Percentiles rank a stretch among this genome's conserved stretches.
Evolutionary conservation across 2,329 filamentous ascomycete genomes (phyloP).

Genomic region (Venturia pyrina): DNA sequence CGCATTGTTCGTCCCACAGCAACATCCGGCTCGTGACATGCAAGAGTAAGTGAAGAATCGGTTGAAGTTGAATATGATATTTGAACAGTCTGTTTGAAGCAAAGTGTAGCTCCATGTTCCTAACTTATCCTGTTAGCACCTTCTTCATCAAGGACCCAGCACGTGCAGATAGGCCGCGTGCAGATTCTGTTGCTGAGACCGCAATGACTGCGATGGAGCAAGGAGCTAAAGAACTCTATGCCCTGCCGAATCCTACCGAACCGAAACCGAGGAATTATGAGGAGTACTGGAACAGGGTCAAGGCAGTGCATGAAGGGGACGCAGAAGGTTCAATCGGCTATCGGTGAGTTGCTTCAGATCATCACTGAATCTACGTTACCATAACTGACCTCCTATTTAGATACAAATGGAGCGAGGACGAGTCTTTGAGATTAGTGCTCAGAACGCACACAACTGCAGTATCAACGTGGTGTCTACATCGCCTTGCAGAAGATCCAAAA

Average conservation of each 20-base stretch:
- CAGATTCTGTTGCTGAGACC: constrained; percentile 41
- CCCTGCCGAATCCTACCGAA: constrained; percentile 44
- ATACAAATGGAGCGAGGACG: constrained; percentile 84
- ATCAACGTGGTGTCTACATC: constrained; percentile 82
- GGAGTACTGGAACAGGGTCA: constrained; percentile 80
- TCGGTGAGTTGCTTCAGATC: constrained; percentile 32
- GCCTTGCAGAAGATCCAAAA: constrained; percentile 71
- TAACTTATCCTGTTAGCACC: neutral
- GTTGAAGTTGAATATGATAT: constrained; percentile 27
- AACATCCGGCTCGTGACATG: constrained; percentile 92
- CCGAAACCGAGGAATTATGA: constrained; percentile 56
- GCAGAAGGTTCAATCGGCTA: constrained; percentile 95
- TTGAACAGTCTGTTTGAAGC: constrained; percentile 24
- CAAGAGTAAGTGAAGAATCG: constrained; percentile 49
- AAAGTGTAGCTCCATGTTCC: too few species aligned
- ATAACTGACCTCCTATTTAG: too few species aligned
- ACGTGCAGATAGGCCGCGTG: constrained; percentile 55
- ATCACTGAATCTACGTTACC: too few species aligned
- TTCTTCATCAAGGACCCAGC: constrained; percentile 95
- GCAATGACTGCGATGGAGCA: constrained; percentile 40
- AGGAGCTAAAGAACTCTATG: constrained; percentile 41
- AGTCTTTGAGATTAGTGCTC: constrained; percentile 77
- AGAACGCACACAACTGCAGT: constrained; percentile 94
- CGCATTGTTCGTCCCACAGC: constrained; percentile 89
- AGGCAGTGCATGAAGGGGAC: constrained; percentile 77